These are phyloP conservation scores for Xylaria castorea DNA, from an alignment of 495 filamentous ascomycete genomes.

Conservation along the genomic window DNA sequence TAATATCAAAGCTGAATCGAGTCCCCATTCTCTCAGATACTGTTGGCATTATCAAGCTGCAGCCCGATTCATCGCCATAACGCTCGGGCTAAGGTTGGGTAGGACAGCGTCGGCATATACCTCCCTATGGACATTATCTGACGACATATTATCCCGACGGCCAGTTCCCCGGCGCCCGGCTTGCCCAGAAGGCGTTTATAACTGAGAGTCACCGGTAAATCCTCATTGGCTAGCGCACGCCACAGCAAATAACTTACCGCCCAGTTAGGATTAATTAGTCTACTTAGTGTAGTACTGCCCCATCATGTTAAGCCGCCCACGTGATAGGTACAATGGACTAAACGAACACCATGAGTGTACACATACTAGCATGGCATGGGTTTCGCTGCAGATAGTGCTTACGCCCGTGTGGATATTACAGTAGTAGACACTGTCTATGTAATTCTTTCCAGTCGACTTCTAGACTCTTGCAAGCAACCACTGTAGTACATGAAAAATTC, in stretches of 20 bases:
- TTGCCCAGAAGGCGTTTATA: neutral
- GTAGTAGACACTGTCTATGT: slow-evolving; percentile 1
- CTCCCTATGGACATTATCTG: neutral
- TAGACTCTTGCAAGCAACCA: neutral
- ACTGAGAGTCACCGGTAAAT: neutral
- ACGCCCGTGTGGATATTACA: neutral
- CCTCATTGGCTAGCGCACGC: slow-evolving; percentile 5
- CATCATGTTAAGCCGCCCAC: slow-evolving; percentile 13
- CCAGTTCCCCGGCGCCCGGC: slow-evolving; percentile 8
- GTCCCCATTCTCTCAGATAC: neutral
- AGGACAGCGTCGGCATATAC: neutral
- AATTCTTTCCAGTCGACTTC: neutral
- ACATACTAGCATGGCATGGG: neutral
- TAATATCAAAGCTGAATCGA: neutral
- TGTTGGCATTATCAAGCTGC: neutral
- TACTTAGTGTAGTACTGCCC: neutral
- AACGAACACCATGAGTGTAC: neutral
- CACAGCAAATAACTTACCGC: neutral
- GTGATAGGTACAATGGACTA: neutral
- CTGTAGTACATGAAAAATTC: neutral
- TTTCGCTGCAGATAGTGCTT: neutral
- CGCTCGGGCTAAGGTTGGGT: neutral
- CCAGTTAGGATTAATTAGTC: slow-evolving; percentile 5
- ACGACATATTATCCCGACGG: neutral
- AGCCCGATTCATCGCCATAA: neutral